Evolutionary conservation across 2,329 filamentous ascomycete species (phyloP), one percentile per base, ranked within the genome.

Genomic region (Aspergillus fijiensis): DNA sequence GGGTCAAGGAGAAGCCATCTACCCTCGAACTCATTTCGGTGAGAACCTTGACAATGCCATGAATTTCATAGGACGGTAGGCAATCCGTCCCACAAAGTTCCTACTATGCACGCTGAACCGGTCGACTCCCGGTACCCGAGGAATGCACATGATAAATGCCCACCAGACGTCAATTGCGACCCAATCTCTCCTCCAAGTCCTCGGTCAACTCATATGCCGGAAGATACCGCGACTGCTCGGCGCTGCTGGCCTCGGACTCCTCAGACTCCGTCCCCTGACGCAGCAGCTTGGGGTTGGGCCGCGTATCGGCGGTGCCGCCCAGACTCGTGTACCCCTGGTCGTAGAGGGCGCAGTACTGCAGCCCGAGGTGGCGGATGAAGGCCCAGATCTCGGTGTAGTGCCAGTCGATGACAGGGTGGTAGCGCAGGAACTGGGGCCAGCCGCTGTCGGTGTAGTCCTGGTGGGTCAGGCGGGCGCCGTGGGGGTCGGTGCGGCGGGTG

Each of bases 341-440:
- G 75, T 99, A 99, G 27, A 99, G 81, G 11, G 82, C 79, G 75
- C 95, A 98, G 72, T 96, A 99, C 5, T 88, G 87, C 29, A 98
- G 87, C 1, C 86, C 83, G 31, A 98, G 79, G 70, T 90, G 87
- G 31, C 69, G 71, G 82, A 91, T 81, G 72, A 96, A 92, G 19
- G 88, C 86, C 95, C 95, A 98, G 57, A 98, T 94, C 75, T 98
- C 94, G 11, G 87, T 85, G 76, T 97, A 96, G 74, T 95, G 91
- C 95, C 95, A 99, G 77, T 99, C 95, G 71, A 99, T 93, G 10
- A 99, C 90, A 0, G 95, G 94, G 76, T 99, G 92, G 61, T 98
- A 84, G 60, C 95, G 86, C 88, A 98, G 93, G 71, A 98, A 96
- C 49, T 83, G 80, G 39, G 95, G 95, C 95, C 95, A 99, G 2